Evolutionary conservation across 257 asterid genomes (phyloP).

Genomic region (Parsonsia alboflavescens): DNA sequence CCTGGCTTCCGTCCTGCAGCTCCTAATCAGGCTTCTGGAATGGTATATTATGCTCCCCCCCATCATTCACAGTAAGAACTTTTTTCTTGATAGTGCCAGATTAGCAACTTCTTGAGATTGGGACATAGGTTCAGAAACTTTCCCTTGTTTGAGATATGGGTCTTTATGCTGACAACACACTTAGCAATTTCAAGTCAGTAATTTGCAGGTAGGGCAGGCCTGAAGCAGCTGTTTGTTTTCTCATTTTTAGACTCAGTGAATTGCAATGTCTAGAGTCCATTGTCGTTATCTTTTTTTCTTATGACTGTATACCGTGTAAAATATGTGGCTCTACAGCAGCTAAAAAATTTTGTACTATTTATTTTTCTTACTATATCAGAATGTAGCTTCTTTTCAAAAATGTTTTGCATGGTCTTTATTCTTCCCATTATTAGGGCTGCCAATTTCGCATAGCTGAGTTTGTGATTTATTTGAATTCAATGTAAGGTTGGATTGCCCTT

Average conservation of each 20-base stretch:
- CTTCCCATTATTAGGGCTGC: too few species aligned
- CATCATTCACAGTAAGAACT: slow-evolving; percentile 44
- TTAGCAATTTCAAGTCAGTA: background rate
- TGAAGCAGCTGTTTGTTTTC: background rate
- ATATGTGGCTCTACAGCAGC: slow-evolving; percentile 4
- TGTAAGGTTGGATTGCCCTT: too few species aligned
- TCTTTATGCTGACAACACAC: background rate
- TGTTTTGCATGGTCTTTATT: too few species aligned
- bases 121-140: background rate
- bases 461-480: too few species aligned
- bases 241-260: background rate
- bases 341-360: slow-evolving; percentile 8
- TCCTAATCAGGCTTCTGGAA: slow-evolving; percentile 56
- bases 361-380: background rate
- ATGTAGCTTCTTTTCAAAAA: background rate
- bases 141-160: background rate
- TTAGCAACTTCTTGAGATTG: background rate
- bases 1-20: slow-evolving; percentile 56
- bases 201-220: slow-evolving; percentile 11
- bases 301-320: background rate
- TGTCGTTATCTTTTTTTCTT: background rate
- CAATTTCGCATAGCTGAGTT: background rate
- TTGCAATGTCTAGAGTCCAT: background rate
- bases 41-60: slow-evolving; percentile 58
- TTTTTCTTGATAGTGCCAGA: background rate